Evolutionary conservation across 2,329 filamentous ascomycete species (phyloP), one percentile per base, ranked within the genome.

Genomic region (Diaporthe citri): DNA sequence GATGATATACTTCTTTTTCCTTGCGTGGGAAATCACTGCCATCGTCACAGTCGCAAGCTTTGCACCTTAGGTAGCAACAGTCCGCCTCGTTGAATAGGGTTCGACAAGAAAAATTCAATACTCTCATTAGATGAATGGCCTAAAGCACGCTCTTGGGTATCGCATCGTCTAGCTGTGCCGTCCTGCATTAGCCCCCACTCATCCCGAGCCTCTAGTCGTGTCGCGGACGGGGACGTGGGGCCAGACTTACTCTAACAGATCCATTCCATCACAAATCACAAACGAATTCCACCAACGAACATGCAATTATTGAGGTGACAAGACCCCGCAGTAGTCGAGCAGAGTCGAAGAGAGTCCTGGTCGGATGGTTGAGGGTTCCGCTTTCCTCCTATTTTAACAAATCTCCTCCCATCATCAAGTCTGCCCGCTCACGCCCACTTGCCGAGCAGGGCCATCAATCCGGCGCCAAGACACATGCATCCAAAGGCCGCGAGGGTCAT

Each of bases 391-490:
- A 43, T 57, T 17, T 17, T n/a, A 8, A 46, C 51, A 31, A 48
- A 7, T 39, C 13, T 17, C 52, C 66, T 28, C 13, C 59, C 36
- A 36, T 6, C 12, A 39, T n/a, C 52, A 51, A 17, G 6, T 48
- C 17, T 60, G 15, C 46, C 17, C 31, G 51, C 31, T 80, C 78
- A 87, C 20, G 86, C 87, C 87, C 87, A 89, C 77, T 88, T 88
- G 9, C 87, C 87, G 15, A 89, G 79, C 74, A 89, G 75, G 8
- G 87, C 86, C 87, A 89, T 88, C 28, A 88, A 64, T 1, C 80
- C 84, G 2, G 83, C 81, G 13, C 87, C 87, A 39, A 87, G 59
- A 28, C 85, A 79, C 57, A 85, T 79, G 52, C 82, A 85, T 7
- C 80, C 75, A 64, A 86, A 87, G 0, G 82, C 74, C 74, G 87